phyloP scores from a whole-genome alignment of 1,284 basidiomycete genomes.

The Pulveroboletus sp. region DNA sequence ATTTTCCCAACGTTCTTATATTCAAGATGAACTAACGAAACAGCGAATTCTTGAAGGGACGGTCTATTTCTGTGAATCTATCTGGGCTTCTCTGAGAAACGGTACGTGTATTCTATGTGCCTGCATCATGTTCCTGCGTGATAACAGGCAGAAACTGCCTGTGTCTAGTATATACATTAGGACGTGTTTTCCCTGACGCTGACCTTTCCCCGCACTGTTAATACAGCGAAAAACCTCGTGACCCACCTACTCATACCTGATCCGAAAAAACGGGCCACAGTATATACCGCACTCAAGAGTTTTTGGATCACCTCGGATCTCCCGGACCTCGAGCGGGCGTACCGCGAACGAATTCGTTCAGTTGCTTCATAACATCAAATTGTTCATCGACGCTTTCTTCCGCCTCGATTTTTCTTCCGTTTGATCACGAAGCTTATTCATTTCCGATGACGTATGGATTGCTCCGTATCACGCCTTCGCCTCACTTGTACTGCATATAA shows the following conservation, averaged over 20 bases:
- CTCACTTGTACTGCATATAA: slow-evolving; percentile 4
- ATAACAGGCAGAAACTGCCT: background rate
- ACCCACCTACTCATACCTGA: slow-evolving; percentile 58
- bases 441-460: slow-evolving; percentile 1
- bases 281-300: slow-evolving; percentile 56
- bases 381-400: background rate
- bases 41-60: slow-evolving; percentile 64
- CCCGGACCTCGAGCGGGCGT: slow-evolving; percentile 58
- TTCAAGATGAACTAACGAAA: slow-evolving; percentile 62
- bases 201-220: slow-evolving; percentile 1
- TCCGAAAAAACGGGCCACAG: slow-evolving; percentile 57
- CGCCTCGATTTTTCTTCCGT: background rate
- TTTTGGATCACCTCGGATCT: slow-evolving; percentile 66
- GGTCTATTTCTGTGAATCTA: slow-evolving; percentile 51
- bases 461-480: background rate
- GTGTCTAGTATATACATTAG: background rate
- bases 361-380: slow-evolving; percentile 15
- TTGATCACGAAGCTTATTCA: background rate
- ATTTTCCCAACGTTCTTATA: slow-evolving; percentile 49
- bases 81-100: slow-evolving; percentile 58
- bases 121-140: background rate
- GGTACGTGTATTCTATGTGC: slow-evolving; percentile 48
- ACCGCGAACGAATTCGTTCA: slow-evolving; percentile 52
- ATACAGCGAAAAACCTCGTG: slow-evolving; percentile 58
- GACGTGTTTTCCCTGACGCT: background rate